Percentiles rank a stretch among this genome's conserved stretches.
phyloP scores from a whole-genome alignment of 2,329 filamentous ascomycete species.

The Thyridium curvatum region DNA sequence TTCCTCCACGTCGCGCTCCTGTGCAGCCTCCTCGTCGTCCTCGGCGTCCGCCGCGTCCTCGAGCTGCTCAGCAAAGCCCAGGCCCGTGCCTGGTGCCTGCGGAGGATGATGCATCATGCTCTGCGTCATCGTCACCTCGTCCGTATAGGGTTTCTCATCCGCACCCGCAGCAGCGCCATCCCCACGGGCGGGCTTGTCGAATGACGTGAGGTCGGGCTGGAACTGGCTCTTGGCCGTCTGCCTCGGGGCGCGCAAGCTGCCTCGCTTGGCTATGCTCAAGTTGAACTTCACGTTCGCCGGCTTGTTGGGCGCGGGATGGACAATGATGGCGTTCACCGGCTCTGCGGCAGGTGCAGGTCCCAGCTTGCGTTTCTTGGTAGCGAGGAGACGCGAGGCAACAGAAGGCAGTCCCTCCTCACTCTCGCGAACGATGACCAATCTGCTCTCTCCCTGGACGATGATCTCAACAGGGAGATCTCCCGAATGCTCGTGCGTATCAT shows the following conservation, averaged over 20 bases:
- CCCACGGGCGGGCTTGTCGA: conserved; percentile 6
- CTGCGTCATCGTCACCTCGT: conserved; percentile 15
- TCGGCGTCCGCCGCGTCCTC: conserved; percentile 45
- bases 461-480: conserved; percentile 42
- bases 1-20: conserved; percentile 46
- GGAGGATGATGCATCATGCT: conserved; percentile 14
- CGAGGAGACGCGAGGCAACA: conserved; percentile 18
- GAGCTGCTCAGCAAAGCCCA: conserved; percentile 46
- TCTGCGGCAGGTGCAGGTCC: conserved; percentile 18
- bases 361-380: conserved; percentile 33
- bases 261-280: conserved; percentile 36
- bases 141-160: conserved; percentile 12
- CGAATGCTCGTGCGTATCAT: conserved; percentile 5
- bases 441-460: conserved; percentile 47
- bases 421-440: conserved; percentile 48
- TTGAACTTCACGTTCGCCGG: conserved; percentile 40
- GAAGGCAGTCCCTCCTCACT: conserved; percentile 31
- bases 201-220: conserved; percentile 3
- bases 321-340: conserved; percentile 43
- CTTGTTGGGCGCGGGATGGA: conserved; percentile 39
- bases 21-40: conserved; percentile 39
- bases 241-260: conserved; percentile 24
- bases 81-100: conserved; percentile 20
- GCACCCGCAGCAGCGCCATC: too few relatives aligned
- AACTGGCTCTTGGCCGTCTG: conserved; percentile 15